Percentiles rank a stretch among this genome's conserved stretches.
phyloP scores from a whole-genome alignment of 257 asterid species.

The Solanum chiquidenum region DNA sequence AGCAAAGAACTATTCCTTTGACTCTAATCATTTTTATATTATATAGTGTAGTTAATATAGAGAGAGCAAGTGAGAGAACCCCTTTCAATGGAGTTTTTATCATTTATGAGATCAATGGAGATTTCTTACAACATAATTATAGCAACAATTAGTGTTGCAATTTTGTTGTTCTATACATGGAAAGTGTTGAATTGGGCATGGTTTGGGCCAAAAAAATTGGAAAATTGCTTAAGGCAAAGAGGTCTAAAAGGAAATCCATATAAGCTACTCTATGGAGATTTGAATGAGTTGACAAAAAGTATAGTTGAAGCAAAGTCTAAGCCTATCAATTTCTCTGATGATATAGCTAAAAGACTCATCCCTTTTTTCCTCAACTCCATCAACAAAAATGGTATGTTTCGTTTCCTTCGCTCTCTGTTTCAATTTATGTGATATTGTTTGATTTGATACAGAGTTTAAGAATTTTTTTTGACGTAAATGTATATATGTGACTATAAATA shows the following conservation, averaged over 20 bases:
- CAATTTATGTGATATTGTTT: too few relatives aligned
- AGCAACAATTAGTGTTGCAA: background rate
- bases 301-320: constrained; percentile 19
- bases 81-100: too few relatives aligned
- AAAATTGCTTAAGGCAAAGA: constrained; percentile 18
- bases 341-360: constrained; percentile 20
- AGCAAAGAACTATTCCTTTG: background rate
- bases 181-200: constrained; percentile 23
- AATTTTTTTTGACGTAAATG: fast-evolving
- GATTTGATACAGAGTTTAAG: fast-evolving
- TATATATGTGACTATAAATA: too few relatives aligned
- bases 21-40: background rate
- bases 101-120: too few relatives aligned
- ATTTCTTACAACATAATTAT: background rate
- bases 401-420: background rate
- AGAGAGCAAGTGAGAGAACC: background rate
- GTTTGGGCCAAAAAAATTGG: constrained; percentile 24
- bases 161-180: constrained; percentile 3
- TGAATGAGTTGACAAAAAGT: constrained; percentile 8
- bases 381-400: constrained; percentile 24
- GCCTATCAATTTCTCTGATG: constrained; percentile 26
- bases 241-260: constrained; percentile 34
- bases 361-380: constrained; percentile 10
- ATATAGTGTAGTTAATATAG: background rate
- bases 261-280: constrained; percentile 26